A percentile compares a stretch with the other conserved stretches of the same genome.
These are phyloP conservation scores for Podaxis pistillaris DNA, from an alignment of 768 basidiomycete species.

Conservation along the genomic window DNA sequence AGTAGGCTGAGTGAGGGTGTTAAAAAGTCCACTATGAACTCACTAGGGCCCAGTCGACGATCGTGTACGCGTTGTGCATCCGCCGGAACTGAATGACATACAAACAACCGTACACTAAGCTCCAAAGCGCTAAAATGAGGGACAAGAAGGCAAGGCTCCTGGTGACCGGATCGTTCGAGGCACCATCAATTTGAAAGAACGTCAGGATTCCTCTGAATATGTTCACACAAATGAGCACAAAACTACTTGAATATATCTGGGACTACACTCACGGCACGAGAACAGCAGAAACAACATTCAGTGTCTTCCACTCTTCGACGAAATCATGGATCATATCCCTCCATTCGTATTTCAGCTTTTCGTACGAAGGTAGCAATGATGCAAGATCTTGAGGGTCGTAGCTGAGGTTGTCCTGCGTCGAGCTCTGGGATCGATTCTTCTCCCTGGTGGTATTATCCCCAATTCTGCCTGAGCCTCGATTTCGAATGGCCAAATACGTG, in stretches of 20 bases:
- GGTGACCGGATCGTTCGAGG: conserved; percentile 2
- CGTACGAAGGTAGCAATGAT: not conserved
- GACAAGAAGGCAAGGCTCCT: conserved; percentile 5
- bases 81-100: conserved; percentile 9
- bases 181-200: not conserved
- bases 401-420: not conserved
- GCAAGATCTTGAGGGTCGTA: not conserved
- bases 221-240: not conserved
- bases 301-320: not conserved
- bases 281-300: not conserved
- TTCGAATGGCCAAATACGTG: not conserved
- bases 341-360: not conserved
- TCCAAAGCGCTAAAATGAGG: conserved; percentile 1
- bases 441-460: not conserved
- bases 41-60: conserved; percentile 11
- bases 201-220: not conserved
- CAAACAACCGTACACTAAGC: conserved; percentile 11
- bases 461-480: not conserved
- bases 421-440: not conserved
- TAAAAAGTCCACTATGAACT: not conserved
- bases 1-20: not conserved
- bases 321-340: not conserved
- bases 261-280: not conserved
- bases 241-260: not conserved
- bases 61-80: not conserved